Evolutionary conservation across 306 rosid genomes (phyloP).

Genomic region (Notholithocarpus densiflorus): DNA sequence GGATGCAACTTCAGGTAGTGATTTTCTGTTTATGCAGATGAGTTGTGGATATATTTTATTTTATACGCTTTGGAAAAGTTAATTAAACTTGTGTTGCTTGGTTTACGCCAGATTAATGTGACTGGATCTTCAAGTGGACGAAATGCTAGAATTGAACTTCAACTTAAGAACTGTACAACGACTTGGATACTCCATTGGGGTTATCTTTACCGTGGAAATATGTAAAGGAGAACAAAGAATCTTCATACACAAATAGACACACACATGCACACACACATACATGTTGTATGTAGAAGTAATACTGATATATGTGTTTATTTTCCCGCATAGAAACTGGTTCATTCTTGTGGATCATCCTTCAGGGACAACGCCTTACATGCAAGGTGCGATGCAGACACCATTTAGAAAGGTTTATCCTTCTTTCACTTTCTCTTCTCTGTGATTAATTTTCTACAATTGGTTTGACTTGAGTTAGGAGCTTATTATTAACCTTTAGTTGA

Average conservation of each 20-base stretch:
- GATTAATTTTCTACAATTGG: neutral
- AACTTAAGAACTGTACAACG: constrained; percentile 22
- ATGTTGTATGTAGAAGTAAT: neutral
- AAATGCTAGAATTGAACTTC: constrained; percentile 24
- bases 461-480: neutral
- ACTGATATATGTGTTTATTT: neutral
- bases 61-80: neutral
- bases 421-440: neutral
- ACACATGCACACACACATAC: too few relatives aligned
- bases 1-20: constrained; percentile 26
- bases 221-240: neutral
- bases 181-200: constrained; percentile 40
- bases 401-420: constrained; percentile 25
- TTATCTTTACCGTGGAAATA: constrained; percentile 19
- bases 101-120: constrained; percentile 20
- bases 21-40: neutral
- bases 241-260: too few relatives aligned
- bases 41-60: neutral
- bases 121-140: constrained; percentile 23
- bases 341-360: constrained; percentile 18
- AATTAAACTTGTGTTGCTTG: neutral
- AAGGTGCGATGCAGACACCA: constrained; percentile 34
- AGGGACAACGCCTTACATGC: constrained; percentile 21
- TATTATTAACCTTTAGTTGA: neutral
- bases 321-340: constrained; percentile 26